These are phyloP conservation scores for Scytalidium sp. DNA, from an alignment of 2,329 filamentous ascomycete species.

Conservation along the genomic window DNA sequence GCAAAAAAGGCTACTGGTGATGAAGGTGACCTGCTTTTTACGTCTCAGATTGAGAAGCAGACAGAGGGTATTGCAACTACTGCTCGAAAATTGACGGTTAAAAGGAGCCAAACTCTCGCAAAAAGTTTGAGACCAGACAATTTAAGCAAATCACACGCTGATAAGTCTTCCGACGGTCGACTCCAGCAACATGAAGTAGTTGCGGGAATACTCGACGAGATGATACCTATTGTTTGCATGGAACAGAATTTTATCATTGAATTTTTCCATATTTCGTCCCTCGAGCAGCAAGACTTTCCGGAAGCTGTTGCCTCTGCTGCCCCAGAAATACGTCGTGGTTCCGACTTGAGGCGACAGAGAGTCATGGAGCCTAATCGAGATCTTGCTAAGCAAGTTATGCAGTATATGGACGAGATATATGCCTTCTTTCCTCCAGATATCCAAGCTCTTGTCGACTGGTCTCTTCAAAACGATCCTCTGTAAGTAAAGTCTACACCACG, in stretches of 20 bases:
- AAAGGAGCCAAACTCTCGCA: constrained; percentile 84
- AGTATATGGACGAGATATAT: constrained; percentile 87
- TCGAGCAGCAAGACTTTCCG: constrained; percentile 77
- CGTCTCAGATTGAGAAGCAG: constrained; percentile 78
- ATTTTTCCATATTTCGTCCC: constrained; percentile 91
- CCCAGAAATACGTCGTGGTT: constrained; percentile 67
- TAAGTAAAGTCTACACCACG: constrained; percentile 43
- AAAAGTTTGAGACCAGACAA: constrained; percentile 69
- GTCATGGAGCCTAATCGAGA: constrained; percentile 86
- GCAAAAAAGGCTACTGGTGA: constrained; percentile 73
- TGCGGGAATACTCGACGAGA: constrained; percentile 73
- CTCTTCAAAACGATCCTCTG: constrained; percentile 75
- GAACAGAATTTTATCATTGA: constrained; percentile 98
- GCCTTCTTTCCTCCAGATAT: constrained; percentile 77
- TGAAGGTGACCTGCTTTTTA: constrained; percentile 84
- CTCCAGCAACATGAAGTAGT: constrained; percentile 81
- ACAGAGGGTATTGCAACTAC: constrained; percentile 73
- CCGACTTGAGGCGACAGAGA: constrained; percentile 70
- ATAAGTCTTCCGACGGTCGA: constrained; percentile 61
- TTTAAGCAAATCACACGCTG: constrained; percentile 43
- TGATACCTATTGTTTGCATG: constrained; percentile 78
- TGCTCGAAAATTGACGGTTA: constrained; percentile 88
- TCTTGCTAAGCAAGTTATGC: constrained; percentile 79
- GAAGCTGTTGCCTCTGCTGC: constrained; percentile 68
- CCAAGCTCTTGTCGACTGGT: constrained; percentile 80